Base-by-base conservation (phyloP, 805 yeast genomes). In the Candida saitoana region DNA sequence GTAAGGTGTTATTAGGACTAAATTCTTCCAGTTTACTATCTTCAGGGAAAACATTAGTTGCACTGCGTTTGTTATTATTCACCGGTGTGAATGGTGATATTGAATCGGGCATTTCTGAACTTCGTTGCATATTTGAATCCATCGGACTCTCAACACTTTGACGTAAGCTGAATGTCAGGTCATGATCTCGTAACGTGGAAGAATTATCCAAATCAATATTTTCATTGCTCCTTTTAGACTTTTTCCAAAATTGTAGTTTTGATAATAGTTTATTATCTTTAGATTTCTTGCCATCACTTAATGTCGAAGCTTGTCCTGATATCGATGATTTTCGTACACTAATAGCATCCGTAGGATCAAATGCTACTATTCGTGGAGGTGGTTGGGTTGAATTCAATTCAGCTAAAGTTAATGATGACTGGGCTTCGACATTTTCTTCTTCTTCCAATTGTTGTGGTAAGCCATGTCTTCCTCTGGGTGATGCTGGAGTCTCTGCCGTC, bases 171-270 rank as follows among this genome's bases (percentile, higher is more conserved):
- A 37, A 37, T 7, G 24, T 27, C 40, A 37, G 40, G 4, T 35
- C 46, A 3, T 36, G 44, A 8, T 19, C 30, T 27, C 22, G 36
- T 16, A 33, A 22, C 5, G 42, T 43, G 12, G 39, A 37, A 7
- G 47, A 38, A 7, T n/a, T 18, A 36, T 36, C 38, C 11, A 36
- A 20, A 18, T 19, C 15, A 31, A 31, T 16, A 14, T 35, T 41
- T 27, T 34, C 43, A 15, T 39, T 43, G 7, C 38, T 41, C 5
- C 39, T 40, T 37, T 45, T 52, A 29, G 40, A 50, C 38, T 45
- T 54, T 40, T 62, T 67, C 74, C 74, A 69, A 45, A 69, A 69
- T 50, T 63, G 69, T 4, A 69, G 52, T 42, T 57, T 64, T 29
- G 55, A 57, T 18, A 67, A 46, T 16, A 67, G 46, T 32, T 54